Percentiles rank a stretch among this genome's conserved stretches.
Evolutionary conservation across 805 yeast genomes (phyloP).

Genomic region (Candida ponderosae): DNA sequence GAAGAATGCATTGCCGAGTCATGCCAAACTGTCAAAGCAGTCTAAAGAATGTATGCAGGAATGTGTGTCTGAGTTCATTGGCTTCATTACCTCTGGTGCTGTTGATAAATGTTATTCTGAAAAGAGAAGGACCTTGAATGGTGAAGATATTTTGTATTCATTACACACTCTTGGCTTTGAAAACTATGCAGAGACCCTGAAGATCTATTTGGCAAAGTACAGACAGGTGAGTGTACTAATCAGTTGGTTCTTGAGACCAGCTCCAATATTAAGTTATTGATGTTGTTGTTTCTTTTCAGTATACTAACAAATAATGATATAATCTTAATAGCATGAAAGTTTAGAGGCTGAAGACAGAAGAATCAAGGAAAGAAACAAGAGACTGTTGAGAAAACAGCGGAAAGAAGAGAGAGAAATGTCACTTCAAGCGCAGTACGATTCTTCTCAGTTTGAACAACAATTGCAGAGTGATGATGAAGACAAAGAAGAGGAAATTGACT

Average conservation of each 20-base stretch:
- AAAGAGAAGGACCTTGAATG: conserved; percentile 70
- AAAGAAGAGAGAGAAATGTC: conserved; percentile 6
- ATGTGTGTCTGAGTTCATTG: conserved; percentile 74
- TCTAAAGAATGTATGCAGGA: conserved; percentile 79
- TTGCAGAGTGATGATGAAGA: neutral
- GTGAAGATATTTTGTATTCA: conserved; percentile 68
- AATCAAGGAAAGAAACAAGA: conserved; percentile 14
- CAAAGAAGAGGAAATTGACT: neutral
- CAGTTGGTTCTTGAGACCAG: neutral
- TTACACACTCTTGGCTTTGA: conserved; percentile 73
- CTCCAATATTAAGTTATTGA: neutral
- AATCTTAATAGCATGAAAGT: conserved; percentile 9
- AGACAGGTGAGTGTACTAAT: conserved; percentile 31
- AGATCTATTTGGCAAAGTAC: conserved; percentile 69
- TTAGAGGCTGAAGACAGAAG: conserved; percentile 18
- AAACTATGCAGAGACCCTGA: conserved; percentile 71
- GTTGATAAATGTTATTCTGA: conserved; percentile 69
- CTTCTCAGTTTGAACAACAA: neutral
- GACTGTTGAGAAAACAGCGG: conserved; percentile 14
- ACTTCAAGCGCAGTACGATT: neutral
- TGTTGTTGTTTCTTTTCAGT: too few species aligned
- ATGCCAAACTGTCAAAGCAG: conserved; percentile 71
- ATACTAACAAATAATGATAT: neutral
- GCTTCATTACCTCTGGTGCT: conserved; percentile 76
- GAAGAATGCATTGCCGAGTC: conserved; percentile 62